Evolutionary conservation across 2,329 filamentous ascomycete species (phyloP).

Genomic region (Alternaria viburni): DNA sequence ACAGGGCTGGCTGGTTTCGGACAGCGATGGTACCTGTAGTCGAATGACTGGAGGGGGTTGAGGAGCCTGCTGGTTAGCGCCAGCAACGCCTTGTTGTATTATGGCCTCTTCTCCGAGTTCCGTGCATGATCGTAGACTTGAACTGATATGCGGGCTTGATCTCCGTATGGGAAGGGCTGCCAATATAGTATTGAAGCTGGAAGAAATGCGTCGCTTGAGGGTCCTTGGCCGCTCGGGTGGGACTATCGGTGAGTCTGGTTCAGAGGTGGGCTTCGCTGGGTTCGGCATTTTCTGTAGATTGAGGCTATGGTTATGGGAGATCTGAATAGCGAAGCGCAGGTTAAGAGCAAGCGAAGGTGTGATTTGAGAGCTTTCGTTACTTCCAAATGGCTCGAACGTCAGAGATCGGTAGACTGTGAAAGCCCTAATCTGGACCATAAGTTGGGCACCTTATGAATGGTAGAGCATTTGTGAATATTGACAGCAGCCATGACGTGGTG

Average conservation of each 20-base stretch:
- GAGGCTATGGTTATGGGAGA: not conserved
- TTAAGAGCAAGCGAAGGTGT: not conserved
- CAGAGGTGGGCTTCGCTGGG: not conserved
- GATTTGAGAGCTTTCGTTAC: not conserved
- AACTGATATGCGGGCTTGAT: not conserved
- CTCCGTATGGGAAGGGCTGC: constrained; percentile 8
- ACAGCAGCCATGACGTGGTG: constrained; percentile 16
- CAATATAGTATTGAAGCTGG: constrained; percentile 13
- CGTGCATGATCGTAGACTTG: constrained; percentile 1
- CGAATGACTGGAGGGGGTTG: not conserved
- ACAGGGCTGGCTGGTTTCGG: constrained; percentile 12
- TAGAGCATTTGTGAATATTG: constrained; percentile 3
- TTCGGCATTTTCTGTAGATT: not conserved
- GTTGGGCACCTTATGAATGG: not conserved
- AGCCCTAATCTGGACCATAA: not conserved
- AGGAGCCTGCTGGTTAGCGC: not conserved
- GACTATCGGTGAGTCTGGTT: not conserved
- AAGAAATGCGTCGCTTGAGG: constrained; percentile 25
- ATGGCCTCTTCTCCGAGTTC: not conserved
- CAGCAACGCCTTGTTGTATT: not conserved
- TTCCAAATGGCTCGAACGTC: not conserved
- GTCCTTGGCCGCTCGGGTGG: constrained; percentile 14
- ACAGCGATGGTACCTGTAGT: constrained; percentile 11
- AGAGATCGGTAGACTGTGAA: not conserved
- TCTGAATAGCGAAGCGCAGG: not conserved